phyloP scores from a whole-genome alignment of 495 filamentous ascomycete species.

The Penicillium waksmanii region DNA sequence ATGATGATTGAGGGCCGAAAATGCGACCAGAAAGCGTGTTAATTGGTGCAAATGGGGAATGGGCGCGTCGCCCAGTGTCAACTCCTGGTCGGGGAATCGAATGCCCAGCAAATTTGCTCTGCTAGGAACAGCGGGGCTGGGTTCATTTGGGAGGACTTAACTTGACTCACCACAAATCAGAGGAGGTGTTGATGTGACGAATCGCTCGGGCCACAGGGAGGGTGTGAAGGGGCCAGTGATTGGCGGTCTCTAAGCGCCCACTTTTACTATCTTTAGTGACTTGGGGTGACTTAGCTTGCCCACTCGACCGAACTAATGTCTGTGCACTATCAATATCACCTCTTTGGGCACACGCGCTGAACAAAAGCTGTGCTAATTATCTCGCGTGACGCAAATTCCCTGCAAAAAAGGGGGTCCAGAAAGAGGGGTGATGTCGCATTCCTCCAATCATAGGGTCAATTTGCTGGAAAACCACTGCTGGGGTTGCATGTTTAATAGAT shows the following conservation, averaged over 20 bases:
- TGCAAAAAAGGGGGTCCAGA: background rate
- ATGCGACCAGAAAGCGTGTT: background rate
- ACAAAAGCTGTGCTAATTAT: constrained; percentile 22
- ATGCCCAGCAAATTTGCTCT: constrained; percentile 5
- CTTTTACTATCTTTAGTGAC: constrained; percentile 38
- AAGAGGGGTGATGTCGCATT: background rate
- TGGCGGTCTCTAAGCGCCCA: constrained; percentile 34
- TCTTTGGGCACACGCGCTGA: constrained; percentile 13
- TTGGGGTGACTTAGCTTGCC: background rate
- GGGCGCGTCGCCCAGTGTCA: constrained; percentile 31
- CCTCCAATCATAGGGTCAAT: background rate
- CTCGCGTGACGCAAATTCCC: constrained; percentile 7
- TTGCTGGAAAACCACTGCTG: constrained; percentile 7
- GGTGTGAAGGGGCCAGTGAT: constrained; percentile 25
- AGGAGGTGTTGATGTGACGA: constrained; percentile 23
- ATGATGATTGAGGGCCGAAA: background rate
- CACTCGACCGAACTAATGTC: constrained; percentile 6
- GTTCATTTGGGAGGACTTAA: constrained; percentile 8
- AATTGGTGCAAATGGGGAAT: constrained; percentile 23
- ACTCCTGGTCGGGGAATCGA: constrained; percentile 6
- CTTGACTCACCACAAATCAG: constrained; percentile 10
- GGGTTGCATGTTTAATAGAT: constrained; percentile 6
- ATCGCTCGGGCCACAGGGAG: constrained; percentile 16
- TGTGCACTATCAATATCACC: constrained; percentile 23
- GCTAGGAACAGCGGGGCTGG: background rate